These are phyloP conservation scores for Takakia lepidozioides DNA, from an alignment of 225 moss, liverwort and hornwort genomes.

Conservation along the genomic window DNA sequence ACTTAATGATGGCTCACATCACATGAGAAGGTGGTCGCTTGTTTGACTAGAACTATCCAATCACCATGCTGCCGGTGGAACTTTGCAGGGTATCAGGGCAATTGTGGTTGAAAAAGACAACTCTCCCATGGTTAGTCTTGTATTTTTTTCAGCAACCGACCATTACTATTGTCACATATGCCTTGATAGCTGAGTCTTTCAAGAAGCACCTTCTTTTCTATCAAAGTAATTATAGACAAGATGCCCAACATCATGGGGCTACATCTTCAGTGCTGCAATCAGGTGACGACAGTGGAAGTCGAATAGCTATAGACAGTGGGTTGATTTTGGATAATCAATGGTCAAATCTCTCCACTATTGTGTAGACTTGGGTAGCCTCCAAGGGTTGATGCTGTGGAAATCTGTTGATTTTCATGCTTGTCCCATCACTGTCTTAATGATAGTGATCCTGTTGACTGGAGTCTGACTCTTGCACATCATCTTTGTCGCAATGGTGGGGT, in stretches of 20 bases:
- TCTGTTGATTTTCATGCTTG: neutral
- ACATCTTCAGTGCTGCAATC: neutral
- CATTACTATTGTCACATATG: too few species aligned
- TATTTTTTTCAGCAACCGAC: too few species aligned
- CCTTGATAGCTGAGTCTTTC: too few species aligned
- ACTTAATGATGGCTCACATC: neutral
- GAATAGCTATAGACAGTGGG: neutral
- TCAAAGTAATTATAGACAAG: neutral
- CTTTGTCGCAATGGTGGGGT: neutral
- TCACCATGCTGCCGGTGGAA: neutral
- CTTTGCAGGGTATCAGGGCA: constrained; percentile 83
- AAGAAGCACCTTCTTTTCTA: neutral
- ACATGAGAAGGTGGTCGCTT: too few species aligned
- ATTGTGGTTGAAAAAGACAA: constrained; percentile 93
- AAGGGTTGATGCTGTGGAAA: neutral
- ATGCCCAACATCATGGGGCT: neutral
- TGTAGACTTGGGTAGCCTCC: too few species aligned
- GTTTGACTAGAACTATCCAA: too few species aligned
- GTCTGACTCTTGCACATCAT: neutral
- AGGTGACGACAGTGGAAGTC: neutral
- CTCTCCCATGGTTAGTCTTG: constrained; percentile 60
- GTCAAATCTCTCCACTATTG: too few species aligned
- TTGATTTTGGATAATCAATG: neutral
- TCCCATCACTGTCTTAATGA: neutral
- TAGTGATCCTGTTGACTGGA: neutral